These are phyloP conservation scores for Tranzscheliella williamsii DNA, from an alignment of 1,284 basidiomycete genomes.

Conservation along the genomic window DNA sequence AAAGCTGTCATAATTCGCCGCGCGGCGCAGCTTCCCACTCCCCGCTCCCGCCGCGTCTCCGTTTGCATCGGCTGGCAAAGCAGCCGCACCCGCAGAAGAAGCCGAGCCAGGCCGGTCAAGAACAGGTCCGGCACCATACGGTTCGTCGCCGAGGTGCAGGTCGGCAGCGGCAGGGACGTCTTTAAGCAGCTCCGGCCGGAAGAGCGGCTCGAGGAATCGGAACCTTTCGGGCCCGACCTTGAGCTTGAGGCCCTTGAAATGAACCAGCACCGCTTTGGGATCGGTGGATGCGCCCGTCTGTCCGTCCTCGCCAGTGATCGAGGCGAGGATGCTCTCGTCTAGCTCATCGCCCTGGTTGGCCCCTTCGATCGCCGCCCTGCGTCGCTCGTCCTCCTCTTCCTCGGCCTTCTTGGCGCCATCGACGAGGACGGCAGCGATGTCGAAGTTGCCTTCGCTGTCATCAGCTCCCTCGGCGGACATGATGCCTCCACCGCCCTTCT, in stretches of 20 bases:
- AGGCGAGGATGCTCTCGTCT: constrained; percentile 31
- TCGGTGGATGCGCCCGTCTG: constrained; percentile 37
- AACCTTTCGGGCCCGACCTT: constrained; percentile 45
- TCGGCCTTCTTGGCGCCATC: constrained; percentile 34
- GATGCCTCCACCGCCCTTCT: constrained; percentile 28
- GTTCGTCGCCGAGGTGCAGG: constrained; percentile 25
- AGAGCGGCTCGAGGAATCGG: constrained; percentile 52
- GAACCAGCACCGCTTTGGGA: constrained; percentile 30
- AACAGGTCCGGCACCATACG: constrained; percentile 31
- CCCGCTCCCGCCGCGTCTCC: neutral
- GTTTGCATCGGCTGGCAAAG: neutral
- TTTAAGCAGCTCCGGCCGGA: constrained; percentile 45
- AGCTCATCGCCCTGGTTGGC: constrained; percentile 59
- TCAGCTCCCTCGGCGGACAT: constrained; percentile 63
- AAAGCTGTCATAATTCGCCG: constrained; percentile 16
- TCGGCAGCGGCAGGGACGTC: constrained; percentile 29
- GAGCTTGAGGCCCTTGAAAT: constrained; percentile 49
- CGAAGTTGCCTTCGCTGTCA: constrained; percentile 77
- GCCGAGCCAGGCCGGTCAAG: no score
- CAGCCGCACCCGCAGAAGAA: neutral
- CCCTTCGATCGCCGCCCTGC: constrained; percentile 78
- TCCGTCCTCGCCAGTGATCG: constrained; percentile 37
- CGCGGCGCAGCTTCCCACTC: neutral
- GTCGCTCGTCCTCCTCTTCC: constrained; percentile 62
- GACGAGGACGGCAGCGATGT: constrained; percentile 65